A percentile compares a stretch with the other conserved stretches of the same genome.
Evolutionary conservation across 2,329 filamentous ascomycete species (phyloP).

Genomic region (Fusarium virguliforme): DNA sequence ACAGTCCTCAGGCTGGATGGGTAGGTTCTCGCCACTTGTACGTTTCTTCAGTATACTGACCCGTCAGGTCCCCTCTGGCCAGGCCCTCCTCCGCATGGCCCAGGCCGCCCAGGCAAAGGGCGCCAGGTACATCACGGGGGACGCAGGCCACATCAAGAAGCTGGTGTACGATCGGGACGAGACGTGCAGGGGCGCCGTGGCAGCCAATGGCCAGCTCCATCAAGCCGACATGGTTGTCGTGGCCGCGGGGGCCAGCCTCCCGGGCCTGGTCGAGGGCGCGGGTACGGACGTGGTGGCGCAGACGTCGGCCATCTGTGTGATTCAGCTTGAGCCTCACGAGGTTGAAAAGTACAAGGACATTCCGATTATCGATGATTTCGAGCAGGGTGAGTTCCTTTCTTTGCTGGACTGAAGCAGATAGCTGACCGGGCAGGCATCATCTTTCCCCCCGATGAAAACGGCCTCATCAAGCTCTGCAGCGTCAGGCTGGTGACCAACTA

Average conservation of each 20-base stretch:
- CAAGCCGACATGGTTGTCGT: conserved; percentile 74
- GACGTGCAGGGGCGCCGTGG: conserved; percentile 62
- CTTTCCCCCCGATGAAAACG: conserved; percentile 67
- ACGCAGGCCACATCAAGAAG: conserved; percentile 42
- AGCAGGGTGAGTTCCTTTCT: conserved; percentile 34
- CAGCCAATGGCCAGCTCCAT: conserved; percentile 64
- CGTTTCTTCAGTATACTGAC: not conserved
- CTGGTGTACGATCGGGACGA: conserved; percentile 49
- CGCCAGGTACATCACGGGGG: conserved; percentile 52
- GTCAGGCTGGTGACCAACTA: conserved; percentile 69
- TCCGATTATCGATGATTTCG: conserved; percentile 55
- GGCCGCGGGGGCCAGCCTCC: conserved; percentile 78
- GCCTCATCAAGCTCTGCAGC: conserved; percentile 69
- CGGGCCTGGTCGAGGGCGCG: conserved; percentile 72
- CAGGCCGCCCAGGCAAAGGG: conserved; percentile 49
- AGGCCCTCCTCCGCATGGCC: conserved; percentile 55
- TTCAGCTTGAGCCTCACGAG: conserved; percentile 73
- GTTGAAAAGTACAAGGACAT: conserved; percentile 65
- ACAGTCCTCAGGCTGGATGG: conserved; percentile 53
- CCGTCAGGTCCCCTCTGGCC: conserved; percentile 43
- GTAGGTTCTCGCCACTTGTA: conserved; percentile 47
- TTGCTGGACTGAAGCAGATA: not conserved
- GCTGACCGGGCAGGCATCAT: conserved; percentile 62
- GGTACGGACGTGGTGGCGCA: conserved; percentile 74
- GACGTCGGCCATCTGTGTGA: conserved; percentile 75